Conservation (phyloP, 2,329 filamentous ascomycete genomes). For the Teratosphaeria gauchensis region DNA sequence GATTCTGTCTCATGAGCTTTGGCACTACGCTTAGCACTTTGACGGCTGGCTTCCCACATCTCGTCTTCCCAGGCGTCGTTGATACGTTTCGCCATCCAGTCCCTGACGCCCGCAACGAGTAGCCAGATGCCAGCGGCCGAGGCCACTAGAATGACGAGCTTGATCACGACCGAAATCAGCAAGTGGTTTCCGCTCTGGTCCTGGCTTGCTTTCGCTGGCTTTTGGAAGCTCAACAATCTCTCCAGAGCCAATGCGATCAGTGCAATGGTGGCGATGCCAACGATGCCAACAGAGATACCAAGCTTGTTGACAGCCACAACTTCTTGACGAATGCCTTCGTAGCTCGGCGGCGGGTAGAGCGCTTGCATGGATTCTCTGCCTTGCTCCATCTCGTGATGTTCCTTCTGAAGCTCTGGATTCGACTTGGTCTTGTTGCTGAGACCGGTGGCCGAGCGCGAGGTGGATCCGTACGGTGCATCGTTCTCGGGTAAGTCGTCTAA, state of each 20-base stretch:
- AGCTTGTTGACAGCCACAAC: conserved; percentile 37
- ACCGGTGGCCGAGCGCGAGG: conserved; percentile 32
- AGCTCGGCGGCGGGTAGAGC: conserved; percentile 46
- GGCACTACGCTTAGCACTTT: conserved; percentile 40
- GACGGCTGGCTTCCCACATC: conserved; percentile 56
- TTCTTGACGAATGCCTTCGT: conserved; percentile 35
- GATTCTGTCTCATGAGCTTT: conserved; percentile 51
- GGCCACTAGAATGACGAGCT: conserved; percentile 11
- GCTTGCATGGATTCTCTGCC: conserved; percentile 38
- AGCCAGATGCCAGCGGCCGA: conserved; percentile 11
- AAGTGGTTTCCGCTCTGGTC: neutral
- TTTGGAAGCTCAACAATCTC: conserved; percentile 10
- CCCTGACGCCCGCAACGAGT: conserved; percentile 26
- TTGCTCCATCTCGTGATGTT: conserved; percentile 32
- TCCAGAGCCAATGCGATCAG: conserved; percentile 18
- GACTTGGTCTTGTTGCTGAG: conserved; percentile 36
- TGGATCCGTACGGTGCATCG: conserved; percentile 31
- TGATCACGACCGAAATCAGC: conserved; percentile 6
- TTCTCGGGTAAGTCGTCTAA: conserved; percentile 42
- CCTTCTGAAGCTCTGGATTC: conserved; percentile 33
- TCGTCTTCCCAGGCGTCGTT: conserved; percentile 57
- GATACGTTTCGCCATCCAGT: conserved; percentile 54
- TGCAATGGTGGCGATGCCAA: conserved; percentile 22
- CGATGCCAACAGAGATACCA: conserved; percentile 33
- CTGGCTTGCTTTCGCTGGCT: conserved; percentile 2